Conservation (phyloP, 371 early-diverging fungal genomes). For the Chytridium lagenaria region DNA sequence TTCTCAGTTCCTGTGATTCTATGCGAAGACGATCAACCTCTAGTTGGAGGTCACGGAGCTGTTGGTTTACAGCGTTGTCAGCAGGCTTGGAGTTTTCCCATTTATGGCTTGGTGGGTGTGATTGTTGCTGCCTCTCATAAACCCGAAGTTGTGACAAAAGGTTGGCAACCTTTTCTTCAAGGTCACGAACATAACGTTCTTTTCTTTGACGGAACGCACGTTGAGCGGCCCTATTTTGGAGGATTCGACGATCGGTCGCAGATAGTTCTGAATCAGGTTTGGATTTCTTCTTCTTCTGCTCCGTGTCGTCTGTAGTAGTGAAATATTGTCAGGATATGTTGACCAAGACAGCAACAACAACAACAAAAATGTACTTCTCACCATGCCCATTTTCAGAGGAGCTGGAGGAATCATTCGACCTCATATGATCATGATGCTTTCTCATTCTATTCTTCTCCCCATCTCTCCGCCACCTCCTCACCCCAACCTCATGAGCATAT, state of each 20-base stretch:
- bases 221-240: constrained; percentile 77
- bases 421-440: too few species aligned
- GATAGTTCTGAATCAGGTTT: neutral
- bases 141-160: neutral
- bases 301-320: too few species aligned
- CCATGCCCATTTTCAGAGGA: neutral
- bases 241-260: constrained; percentile 1
- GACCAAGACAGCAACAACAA: too few species aligned
- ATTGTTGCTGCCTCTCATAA: too few species aligned
- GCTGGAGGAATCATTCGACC: neutral
- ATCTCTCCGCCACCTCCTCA: too few species aligned
- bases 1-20: neutral
- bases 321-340: too few species aligned
- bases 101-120: too few species aligned
- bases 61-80: too few species aligned
- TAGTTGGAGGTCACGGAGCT: neutral
- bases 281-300: neutral
- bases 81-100: too few species aligned
- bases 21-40: neutral
- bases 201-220: constrained; percentile 79
- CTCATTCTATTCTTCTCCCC: too few species aligned
- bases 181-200: constrained; percentile 72
- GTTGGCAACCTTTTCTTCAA: constrained; percentile 50
- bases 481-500: too few species aligned
- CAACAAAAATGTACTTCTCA: too few species aligned